Evolutionary conservation across 2,329 filamentous ascomycete species (phyloP).

Genomic region (Phialophora chinensis): DNA sequence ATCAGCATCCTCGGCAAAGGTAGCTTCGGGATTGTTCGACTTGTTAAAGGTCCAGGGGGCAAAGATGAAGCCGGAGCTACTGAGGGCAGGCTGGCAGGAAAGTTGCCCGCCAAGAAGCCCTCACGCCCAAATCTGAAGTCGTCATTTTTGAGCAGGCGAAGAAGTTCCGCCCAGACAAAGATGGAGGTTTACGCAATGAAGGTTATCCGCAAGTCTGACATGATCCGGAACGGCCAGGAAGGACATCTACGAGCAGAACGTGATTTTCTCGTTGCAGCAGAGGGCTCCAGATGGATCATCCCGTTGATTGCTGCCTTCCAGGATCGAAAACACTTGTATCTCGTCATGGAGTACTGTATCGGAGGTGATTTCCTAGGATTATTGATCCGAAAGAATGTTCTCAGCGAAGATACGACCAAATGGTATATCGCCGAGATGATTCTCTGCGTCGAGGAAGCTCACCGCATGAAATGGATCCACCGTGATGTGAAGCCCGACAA

Average conservation of each 20-base stretch:
- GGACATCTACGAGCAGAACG: constrained; percentile 89
- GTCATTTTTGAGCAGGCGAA: constrained; percentile 14
- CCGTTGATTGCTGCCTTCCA: constrained; percentile 88
- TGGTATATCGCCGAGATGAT: constrained; percentile 98
- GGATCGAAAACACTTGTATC: constrained; percentile 80
- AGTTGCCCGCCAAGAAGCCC: constrained; percentile 9
- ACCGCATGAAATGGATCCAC: constrained; percentile 88
- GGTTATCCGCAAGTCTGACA: constrained; percentile 90
- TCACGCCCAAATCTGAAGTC: constrained; percentile 16
- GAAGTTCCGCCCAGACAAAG: constrained; percentile 30
- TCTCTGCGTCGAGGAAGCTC: constrained; percentile 88
- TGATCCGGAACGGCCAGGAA: constrained; percentile 90
- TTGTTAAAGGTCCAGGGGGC: constrained; percentile 72
- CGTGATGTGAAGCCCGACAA: constrained; percentile 98
- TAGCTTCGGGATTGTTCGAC: constrained; percentile 88
- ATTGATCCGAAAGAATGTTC: constrained; percentile 80
- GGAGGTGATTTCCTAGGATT: constrained; percentile 92
- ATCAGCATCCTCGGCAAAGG: constrained; percentile 87
- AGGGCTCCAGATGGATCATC: constrained; percentile 89
- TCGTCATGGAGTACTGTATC: constrained; percentile 98
- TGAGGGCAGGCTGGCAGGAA: constrained; percentile 19
- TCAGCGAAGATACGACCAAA: constrained; percentile 77
- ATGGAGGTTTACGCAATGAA: constrained; percentile 91
- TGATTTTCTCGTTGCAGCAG: constrained; percentile 87
- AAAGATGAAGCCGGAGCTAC: constrained; percentile 27